These are phyloP conservation scores for Nitzschia inconspicua DNA, from an alignment of 108 stramenopile species.

Conservation along the genomic window DNA sequence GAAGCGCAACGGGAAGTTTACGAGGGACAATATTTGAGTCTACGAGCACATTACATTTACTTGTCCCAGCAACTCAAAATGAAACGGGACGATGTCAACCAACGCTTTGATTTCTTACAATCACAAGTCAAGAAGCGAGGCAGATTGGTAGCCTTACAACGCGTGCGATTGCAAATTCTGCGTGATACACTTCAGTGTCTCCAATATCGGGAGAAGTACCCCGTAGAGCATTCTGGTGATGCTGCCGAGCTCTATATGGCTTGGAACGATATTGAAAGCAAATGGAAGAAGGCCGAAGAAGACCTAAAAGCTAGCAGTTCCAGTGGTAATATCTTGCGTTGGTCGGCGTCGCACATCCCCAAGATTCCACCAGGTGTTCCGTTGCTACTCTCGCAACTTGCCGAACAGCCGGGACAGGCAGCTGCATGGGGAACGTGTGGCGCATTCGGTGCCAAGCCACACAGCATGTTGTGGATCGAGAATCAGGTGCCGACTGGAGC, in stretches of 20 bases:
- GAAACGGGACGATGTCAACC: slow-evolving; percentile 39
- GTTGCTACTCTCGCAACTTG: slow-evolving; percentile 59
- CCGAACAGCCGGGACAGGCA: slow-evolving; percentile 54
- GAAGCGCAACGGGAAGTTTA: slow-evolving; percentile 74
- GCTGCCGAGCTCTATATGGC: slow-evolving; percentile 37
- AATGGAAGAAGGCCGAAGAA: slow-evolving; percentile 37
- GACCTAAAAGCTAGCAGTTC: slow-evolving; percentile 10
- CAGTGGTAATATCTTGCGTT: slow-evolving; percentile 41
- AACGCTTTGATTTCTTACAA: slow-evolving; percentile 47
- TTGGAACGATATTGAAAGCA: slow-evolving; percentile 54
- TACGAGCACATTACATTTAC: slow-evolving; percentile 79
- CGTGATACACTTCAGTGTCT: slow-evolving; percentile 65
- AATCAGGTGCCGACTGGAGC: slow-evolving; percentile 40
- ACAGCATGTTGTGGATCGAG: slow-evolving; percentile 63
- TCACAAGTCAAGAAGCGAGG: slow-evolving; percentile 46
- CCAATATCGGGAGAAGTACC: slow-evolving; percentile 18
- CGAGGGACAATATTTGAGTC: slow-evolving; percentile 75
- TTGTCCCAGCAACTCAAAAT: slow-evolving; percentile 51
- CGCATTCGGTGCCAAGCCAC: slow-evolving; percentile 21
- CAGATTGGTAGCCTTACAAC: slow-evolving; percentile 56
- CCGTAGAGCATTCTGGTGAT: slow-evolving; percentile 1
- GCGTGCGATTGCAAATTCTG: slow-evolving; percentile 58
- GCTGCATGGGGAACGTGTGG: slow-evolving; percentile 57
- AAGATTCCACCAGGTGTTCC: slow-evolving; percentile 77
- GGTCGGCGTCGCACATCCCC: slow-evolving; percentile 63